A percentile compares a stretch with the other conserved stretches of the same genome.
These are phyloP conservation scores for Arthrinium phaeospermum DNA, from an alignment of 2,329 filamentous ascomycete genomes.

Conservation along the genomic window DNA sequence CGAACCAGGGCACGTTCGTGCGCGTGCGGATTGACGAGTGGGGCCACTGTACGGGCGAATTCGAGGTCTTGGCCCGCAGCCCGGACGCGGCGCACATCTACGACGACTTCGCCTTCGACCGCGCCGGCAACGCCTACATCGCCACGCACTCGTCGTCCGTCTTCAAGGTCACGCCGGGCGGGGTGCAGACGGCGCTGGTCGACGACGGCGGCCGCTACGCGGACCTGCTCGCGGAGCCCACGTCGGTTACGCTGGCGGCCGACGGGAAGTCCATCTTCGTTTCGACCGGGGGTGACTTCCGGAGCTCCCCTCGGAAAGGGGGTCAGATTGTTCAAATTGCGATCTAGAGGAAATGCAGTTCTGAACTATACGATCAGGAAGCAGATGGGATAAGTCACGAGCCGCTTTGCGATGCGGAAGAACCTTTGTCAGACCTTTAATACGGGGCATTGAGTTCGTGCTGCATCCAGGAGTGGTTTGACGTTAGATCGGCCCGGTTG, in stretches of 20 bases:
- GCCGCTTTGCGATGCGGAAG: neutral
- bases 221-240: constrained; percentile 26
- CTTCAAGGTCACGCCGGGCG: constrained; percentile 28
- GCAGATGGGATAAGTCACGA: neutral
- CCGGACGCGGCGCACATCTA: constrained; percentile 22
- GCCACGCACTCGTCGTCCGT: constrained; percentile 29
- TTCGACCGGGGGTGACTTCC: constrained; percentile 27
- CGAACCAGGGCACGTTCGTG: constrained; percentile 25
- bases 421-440: neutral
- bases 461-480: no score
- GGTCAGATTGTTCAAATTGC: constrained; percentile 1
- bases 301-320: neutral
- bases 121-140: constrained; percentile 27
- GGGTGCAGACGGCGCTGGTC: constrained; percentile 26
- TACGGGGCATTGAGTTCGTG: neutral
- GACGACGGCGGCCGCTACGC: constrained; percentile 9
- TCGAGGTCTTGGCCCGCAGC: constrained; percentile 27
- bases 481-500: no score
- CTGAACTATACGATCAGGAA: neutral
- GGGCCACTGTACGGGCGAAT: constrained; percentile 25
- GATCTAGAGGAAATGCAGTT: neutral
- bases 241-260: constrained; percentile 27
- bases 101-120: constrained; percentile 31
- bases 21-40: constrained; percentile 26
- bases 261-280: constrained; percentile 28